Base-by-base conservation (phyloP, 352 stramenopile genomes). In the Pilasporangium apinafurcum region DNA sequence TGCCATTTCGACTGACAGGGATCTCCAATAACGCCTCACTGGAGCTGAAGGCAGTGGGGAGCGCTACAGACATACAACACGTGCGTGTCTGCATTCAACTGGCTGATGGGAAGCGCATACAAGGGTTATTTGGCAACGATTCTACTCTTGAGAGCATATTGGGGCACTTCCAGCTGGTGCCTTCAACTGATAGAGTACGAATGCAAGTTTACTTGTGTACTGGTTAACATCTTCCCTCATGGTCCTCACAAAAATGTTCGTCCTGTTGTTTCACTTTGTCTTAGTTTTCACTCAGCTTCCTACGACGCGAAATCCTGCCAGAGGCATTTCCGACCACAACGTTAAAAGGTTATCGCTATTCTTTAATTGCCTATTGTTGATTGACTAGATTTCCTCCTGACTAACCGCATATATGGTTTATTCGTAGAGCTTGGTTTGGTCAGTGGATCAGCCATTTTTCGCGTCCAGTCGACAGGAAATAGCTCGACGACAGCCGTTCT, bases 391-490 rank as follows among this genome's bases (percentile, higher is more conserved):
- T 18, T 10, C 32, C 7, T 37, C 8, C 9, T 41, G 22, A 35
- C 27, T 8, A 4, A 4, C 31, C 20, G n/a, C 28, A 14, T 21
- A 29, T 40, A 5, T 32, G 35, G 31, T 13, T 21, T 9, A 21
- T 37, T 33, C n/a, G 22, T 34, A 89, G 77, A 92, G 5, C 39
- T 95, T 18, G 83, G 83, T 0, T 77, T 95, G 32, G 22, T 86
- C 38, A 87, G 68, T 43, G 83, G 83, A 6, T 95, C 83, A 26
- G 83, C 73, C 16, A 92, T 95, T 52, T 95, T 95, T 46, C 83
- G 80, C 6, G 63, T 92, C 47, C 70, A 83, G 36, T 27, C 18
- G 24, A 14, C 51, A 17, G 17, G 40, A 45, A 50, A 8, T 17
- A 39, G 25, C 14, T 17, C 43, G 14, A 45, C 13, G 7, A 4